A percentile compares a stretch with the other conserved stretches of the same genome.
These are phyloP conservation scores for Dipteronia dyeriana DNA, from an alignment of 345 rosid species.

Conservation along the genomic window DNA sequence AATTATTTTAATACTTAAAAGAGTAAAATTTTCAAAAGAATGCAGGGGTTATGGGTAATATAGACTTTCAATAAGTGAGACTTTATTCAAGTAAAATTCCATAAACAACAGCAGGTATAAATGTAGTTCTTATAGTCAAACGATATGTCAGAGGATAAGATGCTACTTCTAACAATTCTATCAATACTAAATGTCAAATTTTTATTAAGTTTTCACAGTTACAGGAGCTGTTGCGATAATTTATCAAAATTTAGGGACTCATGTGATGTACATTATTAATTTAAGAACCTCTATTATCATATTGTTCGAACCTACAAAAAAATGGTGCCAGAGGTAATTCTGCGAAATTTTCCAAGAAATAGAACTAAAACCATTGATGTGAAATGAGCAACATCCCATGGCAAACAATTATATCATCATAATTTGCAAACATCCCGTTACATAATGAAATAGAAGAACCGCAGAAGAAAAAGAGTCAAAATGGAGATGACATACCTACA, in stretches of 20 bases:
- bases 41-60: neutral
- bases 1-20: neutral
- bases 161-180: neutral
- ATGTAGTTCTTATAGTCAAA: neutral
- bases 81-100: neutral
- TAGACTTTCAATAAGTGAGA: neutral
- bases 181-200: neutral
- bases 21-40: neutral
- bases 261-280: neutral
- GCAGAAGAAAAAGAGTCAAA: slow-evolving; percentile 7
- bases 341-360: neutral
- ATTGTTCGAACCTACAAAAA: neutral
- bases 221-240: neutral
- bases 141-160: neutral
- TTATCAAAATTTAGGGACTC: neutral
- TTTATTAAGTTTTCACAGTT: neutral
- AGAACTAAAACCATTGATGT: slow-evolving; percentile 1
- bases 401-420: slow-evolving; percentile 2
- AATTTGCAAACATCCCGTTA: slow-evolving; percentile 6
- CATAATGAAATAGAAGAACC: neutral
- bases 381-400: neutral
- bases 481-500: slow-evolving; percentile 49
- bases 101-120: neutral
- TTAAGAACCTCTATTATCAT: neutral
- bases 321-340: neutral